Evolutionary conservation across 768 basidiomycete species (phyloP), one percentile per base, ranked within the genome.

Genomic region (Collybiopsis confluens): DNA sequence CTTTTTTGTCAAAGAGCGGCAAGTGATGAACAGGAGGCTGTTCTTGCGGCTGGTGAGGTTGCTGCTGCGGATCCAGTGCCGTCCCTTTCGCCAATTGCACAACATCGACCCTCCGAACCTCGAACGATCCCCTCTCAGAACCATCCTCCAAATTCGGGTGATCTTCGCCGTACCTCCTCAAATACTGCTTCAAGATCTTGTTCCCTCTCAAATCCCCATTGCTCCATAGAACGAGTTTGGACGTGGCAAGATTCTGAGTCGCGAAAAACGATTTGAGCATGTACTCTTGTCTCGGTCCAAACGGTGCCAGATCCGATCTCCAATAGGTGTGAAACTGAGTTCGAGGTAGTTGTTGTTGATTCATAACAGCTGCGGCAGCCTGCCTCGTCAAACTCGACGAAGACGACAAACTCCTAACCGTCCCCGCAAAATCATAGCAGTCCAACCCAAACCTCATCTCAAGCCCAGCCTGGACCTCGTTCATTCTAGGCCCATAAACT

Each of bases 261-360:
- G 93, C 90, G 56, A 98, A 91, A 67, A 95, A 95, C 2, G 92
- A 92, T 63, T 91, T 88, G 65, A 98, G 79, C 78, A 96, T 90
- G 73, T 84, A 86, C 64, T 92, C 89, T 62, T 98, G 94, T 23
- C 95, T 78, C 52, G 80, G 76, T 2, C 78, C 84, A 60, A 98
- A 93, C 1, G 85, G 74, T 0, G 85, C 84, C 37, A 98, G 82
- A 71, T 98, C 95, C 54, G 80, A 82, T 13, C 96, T 78, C 96
- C 96, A 98, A 67, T 98, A 98, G 1, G 92, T 88, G 68, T 98
- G 96, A 64, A 83, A 96, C 50, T 83, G 80, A 11, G 81, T 78
- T 18, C 82, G 79, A 23, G 47, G n/a, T n/a, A n/a, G n/a, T n/a
- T n/a, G n/a, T n/a, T n/a, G 35, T 18, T 75, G 71, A 13, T 78